phyloP scores from a whole-genome alignment of 257 asterid genomes.

The Salvia rosmarinus region DNA sequence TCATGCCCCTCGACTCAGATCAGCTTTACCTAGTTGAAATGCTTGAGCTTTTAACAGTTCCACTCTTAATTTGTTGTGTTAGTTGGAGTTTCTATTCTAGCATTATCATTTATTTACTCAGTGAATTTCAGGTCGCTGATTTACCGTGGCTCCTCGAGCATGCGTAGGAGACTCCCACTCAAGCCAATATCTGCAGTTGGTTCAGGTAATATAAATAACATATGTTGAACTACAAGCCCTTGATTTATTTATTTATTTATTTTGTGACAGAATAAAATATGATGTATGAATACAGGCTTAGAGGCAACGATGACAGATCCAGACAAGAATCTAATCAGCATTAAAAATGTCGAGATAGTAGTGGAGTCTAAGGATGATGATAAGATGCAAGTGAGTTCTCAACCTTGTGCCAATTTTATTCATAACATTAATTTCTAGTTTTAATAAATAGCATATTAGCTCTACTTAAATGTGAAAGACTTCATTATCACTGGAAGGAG shows the following conservation, averaged over 20 bases:
- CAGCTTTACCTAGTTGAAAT: constrained; percentile 8
- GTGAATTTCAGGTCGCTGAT: constrained; percentile 43
- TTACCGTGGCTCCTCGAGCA: constrained; percentile 39
- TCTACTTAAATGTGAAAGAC: too few species aligned
- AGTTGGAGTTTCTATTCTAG: constrained; percentile 18
- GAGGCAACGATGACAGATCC: constrained; percentile 58
- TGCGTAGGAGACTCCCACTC: constrained; percentile 31
- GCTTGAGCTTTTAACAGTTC: not conserved
- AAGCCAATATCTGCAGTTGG: constrained; percentile 55
- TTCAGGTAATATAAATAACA: constrained; percentile 44
- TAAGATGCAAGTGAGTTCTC: constrained; percentile 67
- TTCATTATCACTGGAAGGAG: too few species aligned
- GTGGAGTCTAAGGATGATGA: constrained; percentile 63
- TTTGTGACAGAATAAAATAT: constrained; percentile 13
- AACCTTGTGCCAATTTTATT: too few species aligned
- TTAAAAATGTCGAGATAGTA: constrained; percentile 53
- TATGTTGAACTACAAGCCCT: constrained; percentile 17
- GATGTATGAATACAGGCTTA: constrained; percentile 45
- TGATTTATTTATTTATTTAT: not conserved
- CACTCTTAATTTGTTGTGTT: not conserved
- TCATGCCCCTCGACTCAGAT: not conserved
- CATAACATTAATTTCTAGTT: too few species aligned
- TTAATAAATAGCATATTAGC: too few species aligned
- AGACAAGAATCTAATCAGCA: constrained; percentile 38
- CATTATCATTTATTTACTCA: constrained; percentile 28